Conservation (phyloP, 139 green algal species). For the Tetraselmis striata region DNA sequence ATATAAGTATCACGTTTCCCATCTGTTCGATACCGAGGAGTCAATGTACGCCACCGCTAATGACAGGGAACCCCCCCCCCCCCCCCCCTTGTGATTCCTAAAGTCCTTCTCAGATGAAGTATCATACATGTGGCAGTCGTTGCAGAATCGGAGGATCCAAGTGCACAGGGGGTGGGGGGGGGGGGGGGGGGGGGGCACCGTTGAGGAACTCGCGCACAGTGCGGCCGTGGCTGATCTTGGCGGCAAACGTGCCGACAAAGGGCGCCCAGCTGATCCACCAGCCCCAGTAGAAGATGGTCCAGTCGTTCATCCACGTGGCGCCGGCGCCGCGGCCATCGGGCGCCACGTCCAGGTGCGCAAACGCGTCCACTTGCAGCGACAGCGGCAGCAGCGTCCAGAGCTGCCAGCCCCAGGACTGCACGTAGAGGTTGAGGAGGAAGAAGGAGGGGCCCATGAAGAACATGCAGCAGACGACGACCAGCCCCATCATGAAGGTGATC, state of each 20-base stretch:
- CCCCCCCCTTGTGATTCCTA: too few species aligned
- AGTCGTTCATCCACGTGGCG: conserved; percentile 20
- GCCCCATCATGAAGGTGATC: conserved; percentile 19
- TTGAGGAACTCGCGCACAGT: conserved; percentile 25
- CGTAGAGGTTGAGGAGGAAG: conserved; percentile 29
- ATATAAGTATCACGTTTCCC: too few species aligned
- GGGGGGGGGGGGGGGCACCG: conserved; percentile 1
- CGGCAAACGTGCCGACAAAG: conserved; percentile 37
- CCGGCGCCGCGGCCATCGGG: background rate
- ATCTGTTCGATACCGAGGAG: too few species aligned
- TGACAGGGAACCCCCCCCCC: too few species aligned
- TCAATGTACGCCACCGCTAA: too few species aligned
- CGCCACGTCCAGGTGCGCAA: background rate
- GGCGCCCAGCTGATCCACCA: conserved; percentile 35
- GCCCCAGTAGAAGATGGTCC: conserved; percentile 36
- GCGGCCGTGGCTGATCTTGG: conserved; percentile 29
- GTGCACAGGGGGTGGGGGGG: too few species aligned
- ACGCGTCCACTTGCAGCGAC: background rate
- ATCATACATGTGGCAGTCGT: too few species aligned
- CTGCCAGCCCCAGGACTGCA: conserved; percentile 21
- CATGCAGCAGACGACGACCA: conserved; percentile 10
- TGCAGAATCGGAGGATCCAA: too few species aligned
- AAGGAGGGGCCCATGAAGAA: conserved; percentile 19
- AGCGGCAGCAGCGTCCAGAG: background rate
- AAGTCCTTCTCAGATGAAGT: too few species aligned